A percentile compares a stretch with the other conserved stretches of the same genome.
Evolutionary conservation across 208 protist genomes (phyloP).

Genomic region (Trypanosoma lewisi): DNA sequence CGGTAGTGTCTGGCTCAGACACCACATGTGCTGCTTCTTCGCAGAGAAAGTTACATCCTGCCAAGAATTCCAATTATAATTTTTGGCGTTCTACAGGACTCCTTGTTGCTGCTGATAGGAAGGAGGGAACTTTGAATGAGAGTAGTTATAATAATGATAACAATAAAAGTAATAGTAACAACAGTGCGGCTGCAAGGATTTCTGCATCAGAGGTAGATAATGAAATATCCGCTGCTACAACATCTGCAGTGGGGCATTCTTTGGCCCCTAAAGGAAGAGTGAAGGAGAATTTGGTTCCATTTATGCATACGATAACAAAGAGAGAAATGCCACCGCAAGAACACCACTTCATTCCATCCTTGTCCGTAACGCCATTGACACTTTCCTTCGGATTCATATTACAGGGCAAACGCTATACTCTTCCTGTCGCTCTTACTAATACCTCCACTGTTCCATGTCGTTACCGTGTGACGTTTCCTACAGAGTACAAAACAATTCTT

Average conservation of each 20-base stretch:
- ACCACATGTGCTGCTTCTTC: not conserved
- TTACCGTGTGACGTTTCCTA: constrained; percentile 49
- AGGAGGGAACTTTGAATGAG: not conserved
- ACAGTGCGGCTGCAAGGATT: not conserved
- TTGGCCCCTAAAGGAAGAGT: not conserved
- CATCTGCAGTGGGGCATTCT: not conserved
- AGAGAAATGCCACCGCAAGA: constrained; percentile 24
- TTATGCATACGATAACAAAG: constrained; percentile 17
- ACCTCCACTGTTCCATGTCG: constrained; percentile 78
- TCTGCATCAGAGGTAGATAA: not conserved
- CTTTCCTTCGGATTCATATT: constrained; percentile 58
- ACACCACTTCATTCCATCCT: constrained; percentile 6
- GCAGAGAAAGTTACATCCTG: not conserved
- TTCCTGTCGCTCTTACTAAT: constrained; percentile 59
- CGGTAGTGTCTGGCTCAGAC: not conserved
- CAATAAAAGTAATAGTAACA: not conserved
- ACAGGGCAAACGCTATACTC: constrained; percentile 42
- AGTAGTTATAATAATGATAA: not conserved
- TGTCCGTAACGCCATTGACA: constrained; percentile 20
- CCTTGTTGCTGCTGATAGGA: constrained; percentile 7
- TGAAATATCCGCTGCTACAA: not conserved
- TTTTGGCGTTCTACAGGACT: constrained; percentile 19
- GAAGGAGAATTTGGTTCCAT: not conserved
- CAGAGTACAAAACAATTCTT: constrained; percentile 30
- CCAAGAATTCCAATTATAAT: constrained; percentile 11